Conservation (phyloP, 768 basidiomycete genomes). For the Russula olivacea region DNA sequence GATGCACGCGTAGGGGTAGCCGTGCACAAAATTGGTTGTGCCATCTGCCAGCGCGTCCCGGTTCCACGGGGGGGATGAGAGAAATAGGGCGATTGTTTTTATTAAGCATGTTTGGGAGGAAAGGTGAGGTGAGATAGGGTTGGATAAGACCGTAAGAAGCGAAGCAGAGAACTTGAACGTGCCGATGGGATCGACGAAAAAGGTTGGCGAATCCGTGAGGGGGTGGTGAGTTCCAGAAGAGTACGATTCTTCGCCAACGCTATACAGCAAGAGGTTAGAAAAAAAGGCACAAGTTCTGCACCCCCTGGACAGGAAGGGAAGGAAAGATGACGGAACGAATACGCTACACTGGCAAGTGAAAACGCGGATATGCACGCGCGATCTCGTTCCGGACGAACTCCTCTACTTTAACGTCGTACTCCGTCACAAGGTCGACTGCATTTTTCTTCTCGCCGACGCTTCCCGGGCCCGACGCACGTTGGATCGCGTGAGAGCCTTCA, state of each 20-base stretch:
- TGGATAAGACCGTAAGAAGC: slow-evolving; percentile 71
- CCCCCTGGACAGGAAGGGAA: too few species aligned
- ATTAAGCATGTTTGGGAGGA: slow-evolving; percentile 30
- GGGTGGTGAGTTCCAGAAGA: slow-evolving; percentile 63
- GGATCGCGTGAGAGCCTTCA: slow-evolving; percentile 74
- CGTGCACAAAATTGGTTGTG: slow-evolving; percentile 83
- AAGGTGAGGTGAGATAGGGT: slow-evolving; percentile 54
- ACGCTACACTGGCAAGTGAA: slow-evolving; percentile 71
- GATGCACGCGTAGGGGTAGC: slow-evolving; percentile 83
- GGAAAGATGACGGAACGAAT: background rate
- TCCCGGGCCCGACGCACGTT: slow-evolving; percentile 39
- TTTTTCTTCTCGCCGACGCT: slow-evolving; percentile 84
- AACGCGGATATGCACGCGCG: slow-evolving; percentile 57
- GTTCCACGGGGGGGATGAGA: slow-evolving; percentile 42
- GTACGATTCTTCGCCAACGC: slow-evolving; percentile 93
- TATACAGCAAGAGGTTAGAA: slow-evolving; percentile 29
- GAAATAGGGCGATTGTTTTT: too few species aligned
- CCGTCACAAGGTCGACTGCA: slow-evolving; percentile 89
- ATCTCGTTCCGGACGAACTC: slow-evolving; percentile 72
- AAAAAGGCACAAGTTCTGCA: background rate
- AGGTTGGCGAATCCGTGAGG: slow-evolving; percentile 85
- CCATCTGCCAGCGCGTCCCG: slow-evolving; percentile 70
- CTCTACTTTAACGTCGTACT: slow-evolving; percentile 90
- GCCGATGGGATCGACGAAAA: slow-evolving; percentile 96
- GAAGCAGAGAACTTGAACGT: slow-evolving; percentile 21